Percentiles rank a stretch among this genome's conserved stretches.
Conservation (phyloP, 768 basidiomycete species). For the Phlegmacium glaucopus region DNA sequence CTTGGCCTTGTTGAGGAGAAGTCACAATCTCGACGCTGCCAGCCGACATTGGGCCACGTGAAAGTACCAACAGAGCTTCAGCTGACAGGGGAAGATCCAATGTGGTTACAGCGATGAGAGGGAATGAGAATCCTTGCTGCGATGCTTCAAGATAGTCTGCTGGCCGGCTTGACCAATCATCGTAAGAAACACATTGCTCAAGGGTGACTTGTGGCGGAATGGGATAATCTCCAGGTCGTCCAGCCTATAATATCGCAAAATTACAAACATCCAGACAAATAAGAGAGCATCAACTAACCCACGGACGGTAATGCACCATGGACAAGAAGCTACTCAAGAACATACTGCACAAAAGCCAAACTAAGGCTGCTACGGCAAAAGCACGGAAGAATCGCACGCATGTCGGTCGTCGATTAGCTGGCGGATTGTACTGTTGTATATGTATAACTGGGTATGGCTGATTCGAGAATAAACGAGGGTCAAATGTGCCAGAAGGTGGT, state of each 20-base stretch:
- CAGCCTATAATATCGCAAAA: background rate
- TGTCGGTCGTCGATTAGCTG: no score
- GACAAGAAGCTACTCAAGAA: conserved; percentile 1
- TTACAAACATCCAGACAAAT: no score
- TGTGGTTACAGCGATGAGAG: background rate
- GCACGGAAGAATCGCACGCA: no score
- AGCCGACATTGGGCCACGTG: conserved; percentile 19
- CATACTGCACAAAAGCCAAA: background rate
- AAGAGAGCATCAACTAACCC: no score
- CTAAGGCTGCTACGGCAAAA: background rate
- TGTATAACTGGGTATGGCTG: no score
- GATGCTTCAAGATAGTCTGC: background rate
- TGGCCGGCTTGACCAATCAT: conserved; percentile 4
- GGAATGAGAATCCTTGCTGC: background rate
- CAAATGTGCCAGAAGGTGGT: no score
- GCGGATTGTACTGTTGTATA: no score
- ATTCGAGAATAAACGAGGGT: no score
- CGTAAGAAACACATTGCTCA: conserved; percentile 9
- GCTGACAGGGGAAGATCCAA: conserved; percentile 23
- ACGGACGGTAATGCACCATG: background rate
- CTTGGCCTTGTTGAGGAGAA: conserved; percentile 10
- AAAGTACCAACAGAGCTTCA: conserved; percentile 21
- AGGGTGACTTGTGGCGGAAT: conserved; percentile 16
- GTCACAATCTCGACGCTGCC: conserved; percentile 22
- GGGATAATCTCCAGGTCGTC: background rate